Base-by-base conservation (phyloP, 768 basidiomycete species). In the Neoboletus subvelutipes region DNA sequence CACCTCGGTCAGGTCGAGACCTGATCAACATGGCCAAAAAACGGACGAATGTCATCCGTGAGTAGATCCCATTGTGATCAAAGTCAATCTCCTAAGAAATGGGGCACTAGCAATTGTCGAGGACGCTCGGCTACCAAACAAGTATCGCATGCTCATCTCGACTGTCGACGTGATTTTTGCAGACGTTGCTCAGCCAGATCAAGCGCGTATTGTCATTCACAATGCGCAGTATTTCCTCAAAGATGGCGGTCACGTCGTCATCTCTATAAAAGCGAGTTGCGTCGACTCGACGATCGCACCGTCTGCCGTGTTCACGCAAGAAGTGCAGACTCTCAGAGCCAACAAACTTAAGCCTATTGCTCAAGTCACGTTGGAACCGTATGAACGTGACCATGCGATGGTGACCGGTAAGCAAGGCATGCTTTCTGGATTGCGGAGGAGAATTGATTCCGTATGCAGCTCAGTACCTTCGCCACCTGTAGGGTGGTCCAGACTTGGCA, bases 11-110 rank as follows among this genome's bases (percentile, higher is more conserved):
- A 53, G 97, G 97, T 36, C 92, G 97, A 75, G 97, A 99, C 76
- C 77, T 98, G 59, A 97, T 99, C 65, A 91, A 90, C 77, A 99
- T 98, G 97, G 96, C 97, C 34, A 98, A 98, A 78, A 98, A 97
- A 77, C 83, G 97, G 57, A 98, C 97, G 62, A 99, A 98, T 74
- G 94, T 98, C 62, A 96, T 98, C 68, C 97, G 94, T 96, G 76
- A 56, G 90, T 81, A 3, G 33, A 36, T 48, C 10, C 28, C 6
- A 22, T 15, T 10, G 26, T 52, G 24, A 34, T 52, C 36, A 8
- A 50, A 12, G 41, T 51, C 56, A 49, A 18, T 50, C 7, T 37
- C 31, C 46, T 55, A 50, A 54, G 48, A 47, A 36, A 42, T 54
- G 20, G 26, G 49, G 50, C 22, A 63, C 5, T 52, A 94, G 91